These are phyloP conservation scores for Aspergillus floridensis DNA, from an alignment of 2,329 filamentous ascomycete species.

Conservation along the genomic window DNA sequence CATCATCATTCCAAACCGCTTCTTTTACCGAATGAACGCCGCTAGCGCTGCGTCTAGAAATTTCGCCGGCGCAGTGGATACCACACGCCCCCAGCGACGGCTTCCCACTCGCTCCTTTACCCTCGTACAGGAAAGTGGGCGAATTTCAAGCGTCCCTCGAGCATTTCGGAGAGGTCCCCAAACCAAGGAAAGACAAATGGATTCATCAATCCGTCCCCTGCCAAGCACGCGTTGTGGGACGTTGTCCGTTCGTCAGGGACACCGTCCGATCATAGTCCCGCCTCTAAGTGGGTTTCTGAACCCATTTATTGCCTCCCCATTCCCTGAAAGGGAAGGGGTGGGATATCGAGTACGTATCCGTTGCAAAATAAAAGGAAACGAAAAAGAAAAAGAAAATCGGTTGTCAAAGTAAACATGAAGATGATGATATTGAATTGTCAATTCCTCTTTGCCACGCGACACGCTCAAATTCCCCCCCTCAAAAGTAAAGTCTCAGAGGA, in stretches of 20 bases:
- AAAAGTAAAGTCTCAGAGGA: too few relatives aligned
- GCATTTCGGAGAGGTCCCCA: background rate
- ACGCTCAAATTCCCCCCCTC: background rate
- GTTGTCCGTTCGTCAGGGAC: slow-evolving; percentile 21
- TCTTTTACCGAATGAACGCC: slow-evolving; percentile 18
- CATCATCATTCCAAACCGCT: background rate
- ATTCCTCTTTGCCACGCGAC: background rate
- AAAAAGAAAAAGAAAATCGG: background rate
- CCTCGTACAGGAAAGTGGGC: slow-evolving; percentile 6
- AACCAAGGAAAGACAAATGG: slow-evolving; percentile 10
- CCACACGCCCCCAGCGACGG: background rate
- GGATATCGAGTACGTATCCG: background rate
- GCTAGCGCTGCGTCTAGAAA: slow-evolving; percentile 28
- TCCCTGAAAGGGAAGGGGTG: background rate
- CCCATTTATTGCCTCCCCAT: background rate
- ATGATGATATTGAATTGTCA: background rate
- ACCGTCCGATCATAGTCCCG: slow-evolving; percentile 21
- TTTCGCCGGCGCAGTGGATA: slow-evolving; percentile 20
- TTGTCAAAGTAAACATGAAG: background rate
- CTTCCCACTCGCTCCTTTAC: background rate
- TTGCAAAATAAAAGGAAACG: background rate
- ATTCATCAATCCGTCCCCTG: slow-evolving; percentile 22
- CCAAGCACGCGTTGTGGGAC: slow-evolving; percentile 27
- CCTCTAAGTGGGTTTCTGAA: slow-evolving; percentile 14
- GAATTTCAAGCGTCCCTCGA: slow-evolving; percentile 5